phyloP scores from a whole-genome alignment of 768 basidiomycete species.

The Pleurotus ostreatus region DNA sequence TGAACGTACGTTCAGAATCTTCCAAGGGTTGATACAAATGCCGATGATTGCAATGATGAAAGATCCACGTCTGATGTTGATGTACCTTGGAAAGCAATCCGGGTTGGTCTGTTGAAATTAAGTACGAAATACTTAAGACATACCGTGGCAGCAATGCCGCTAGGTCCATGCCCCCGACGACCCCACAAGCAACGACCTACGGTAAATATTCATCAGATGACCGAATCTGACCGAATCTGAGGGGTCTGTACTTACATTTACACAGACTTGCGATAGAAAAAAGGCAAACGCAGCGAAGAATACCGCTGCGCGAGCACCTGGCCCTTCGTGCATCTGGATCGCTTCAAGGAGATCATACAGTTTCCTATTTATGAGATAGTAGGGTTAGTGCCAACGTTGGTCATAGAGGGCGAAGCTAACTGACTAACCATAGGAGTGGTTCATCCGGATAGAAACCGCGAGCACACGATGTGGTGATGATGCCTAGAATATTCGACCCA shows the following conservation, averaged over 20 bases:
- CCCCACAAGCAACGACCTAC: slow-evolving; percentile 23
- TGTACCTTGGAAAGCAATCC: slow-evolving; percentile 12
- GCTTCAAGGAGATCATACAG: slow-evolving; percentile 26
- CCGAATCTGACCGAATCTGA: too few relatives aligned
- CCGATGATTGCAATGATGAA: slow-evolving; percentile 25
- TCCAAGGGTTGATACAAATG: slow-evolving; percentile 28
- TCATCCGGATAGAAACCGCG: slow-evolving; percentile 28
- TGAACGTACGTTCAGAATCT: slow-evolving; percentile 20
- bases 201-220: neutral
- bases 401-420: neutral
- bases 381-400: neutral
- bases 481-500: slow-evolving; percentile 26
- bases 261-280: slow-evolving; percentile 24
- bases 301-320: slow-evolving; percentile 24
- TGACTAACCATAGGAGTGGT: slow-evolving; percentile 21
- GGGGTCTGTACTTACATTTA: slow-evolving; percentile 17
- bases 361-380: slow-evolving; percentile 16
- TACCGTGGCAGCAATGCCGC: slow-evolving; percentile 22
- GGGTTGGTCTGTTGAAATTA: too few relatives aligned
- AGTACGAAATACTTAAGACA: neutral
- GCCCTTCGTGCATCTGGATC: slow-evolving; percentile 23
- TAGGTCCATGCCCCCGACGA: slow-evolving; percentile 30
- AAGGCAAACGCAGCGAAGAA: slow-evolving; percentile 28
- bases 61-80: slow-evolving; percentile 26
- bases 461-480: slow-evolving; percentile 24